Evolutionary conservation across 495 filamentous ascomycete genomes (phyloP).

Genomic region (Monascus purpureus): DNA sequence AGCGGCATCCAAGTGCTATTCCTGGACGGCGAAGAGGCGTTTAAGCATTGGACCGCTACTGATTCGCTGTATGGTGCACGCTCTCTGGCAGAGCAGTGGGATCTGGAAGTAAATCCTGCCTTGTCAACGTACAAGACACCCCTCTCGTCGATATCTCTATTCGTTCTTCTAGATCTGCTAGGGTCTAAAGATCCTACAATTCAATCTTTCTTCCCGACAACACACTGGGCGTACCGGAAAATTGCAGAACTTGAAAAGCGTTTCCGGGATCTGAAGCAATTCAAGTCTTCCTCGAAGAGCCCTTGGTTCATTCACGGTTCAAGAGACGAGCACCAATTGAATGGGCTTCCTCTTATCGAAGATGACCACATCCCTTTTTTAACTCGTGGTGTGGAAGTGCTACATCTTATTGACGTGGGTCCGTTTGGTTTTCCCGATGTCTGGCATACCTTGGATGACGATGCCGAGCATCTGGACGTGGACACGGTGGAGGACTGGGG

Average conservation of each 20-base stretch:
- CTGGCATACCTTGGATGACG: conserved; percentile 78
- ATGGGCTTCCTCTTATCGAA: conserved; percentile 37
- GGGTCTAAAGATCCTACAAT: conserved; percentile 56
- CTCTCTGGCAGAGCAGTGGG: conserved; percentile 65
- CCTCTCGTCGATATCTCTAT: conserved; percentile 67
- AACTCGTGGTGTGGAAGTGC: conserved; percentile 64
- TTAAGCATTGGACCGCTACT: conserved; percentile 55
- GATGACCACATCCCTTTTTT: conserved; percentile 93
- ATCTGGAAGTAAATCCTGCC: conserved; percentile 46
- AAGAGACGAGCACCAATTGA: conserved; percentile 36
- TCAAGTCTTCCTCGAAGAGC: conserved; percentile 30
- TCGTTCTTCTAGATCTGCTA: conserved; percentile 86
- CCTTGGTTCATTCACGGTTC: conserved; percentile 37
- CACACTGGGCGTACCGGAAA: conserved; percentile 82
- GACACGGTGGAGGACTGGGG: conserved; percentile 82
- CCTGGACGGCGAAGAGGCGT: conserved; percentile 91
- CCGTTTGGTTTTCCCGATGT: conserved; percentile 52
- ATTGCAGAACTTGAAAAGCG: conserved; percentile 56
- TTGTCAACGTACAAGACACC: conserved; percentile 60
- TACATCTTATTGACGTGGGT: conserved; percentile 73
- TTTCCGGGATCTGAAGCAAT: conserved; percentile 41
- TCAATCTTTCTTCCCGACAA: conserved; percentile 70
- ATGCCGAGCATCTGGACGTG: conserved; percentile 74
- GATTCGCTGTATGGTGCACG: conserved; percentile 85
- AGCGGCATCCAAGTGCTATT: conserved; percentile 82